A percentile compares a stretch with the other conserved stretches of the same genome.
Conservation (phyloP, 1,284 basidiomycete species). For the Malassezia vespertilionis region DNA sequence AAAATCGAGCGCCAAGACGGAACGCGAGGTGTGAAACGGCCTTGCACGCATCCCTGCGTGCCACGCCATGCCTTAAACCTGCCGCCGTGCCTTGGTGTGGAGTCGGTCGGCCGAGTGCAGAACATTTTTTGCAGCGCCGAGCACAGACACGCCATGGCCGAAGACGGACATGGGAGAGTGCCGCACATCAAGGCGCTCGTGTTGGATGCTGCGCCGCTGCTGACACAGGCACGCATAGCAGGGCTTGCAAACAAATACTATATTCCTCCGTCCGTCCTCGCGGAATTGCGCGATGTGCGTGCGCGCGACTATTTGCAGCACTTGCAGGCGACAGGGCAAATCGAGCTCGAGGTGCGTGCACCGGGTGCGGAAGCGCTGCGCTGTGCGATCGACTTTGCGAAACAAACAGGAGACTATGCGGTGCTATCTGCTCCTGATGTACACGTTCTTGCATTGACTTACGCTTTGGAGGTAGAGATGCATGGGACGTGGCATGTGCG, state of each 20-base stretch:
- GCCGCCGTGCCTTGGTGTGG: not conserved
- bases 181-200: slow-evolving; percentile 37
- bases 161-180: not conserved
- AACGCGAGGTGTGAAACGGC: not conserved
- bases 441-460: slow-evolving; percentile 78
- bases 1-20: slow-evolving; percentile 13
- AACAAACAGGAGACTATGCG: slow-evolving; percentile 90
- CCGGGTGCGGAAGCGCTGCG: slow-evolving; percentile 33
- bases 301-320: slow-evolving; percentile 39
- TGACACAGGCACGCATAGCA: slow-evolving; percentile 34
- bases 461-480: slow-evolving; percentile 58
- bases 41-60: not conserved
- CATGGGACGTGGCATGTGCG: slow-evolving; percentile 53
- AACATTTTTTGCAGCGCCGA: slow-evolving; percentile 7
- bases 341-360: slow-evolving; percentile 35
- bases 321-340: slow-evolving; percentile 28
- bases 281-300: slow-evolving; percentile 40
- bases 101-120: slow-evolving; percentile 7
- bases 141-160: not conserved
- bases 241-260: slow-evolving; percentile 39
- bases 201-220: slow-evolving; percentile 42
- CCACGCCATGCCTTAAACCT: not conserved
- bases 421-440: slow-evolving; percentile 86
- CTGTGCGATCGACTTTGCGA: slow-evolving; percentile 75
- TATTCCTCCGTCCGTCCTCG: slow-evolving; percentile 36